These are phyloP conservation scores for Ogataea ramenticola DNA, from an alignment of 805 yeast genomes.

Conservation along the genomic window DNA sequence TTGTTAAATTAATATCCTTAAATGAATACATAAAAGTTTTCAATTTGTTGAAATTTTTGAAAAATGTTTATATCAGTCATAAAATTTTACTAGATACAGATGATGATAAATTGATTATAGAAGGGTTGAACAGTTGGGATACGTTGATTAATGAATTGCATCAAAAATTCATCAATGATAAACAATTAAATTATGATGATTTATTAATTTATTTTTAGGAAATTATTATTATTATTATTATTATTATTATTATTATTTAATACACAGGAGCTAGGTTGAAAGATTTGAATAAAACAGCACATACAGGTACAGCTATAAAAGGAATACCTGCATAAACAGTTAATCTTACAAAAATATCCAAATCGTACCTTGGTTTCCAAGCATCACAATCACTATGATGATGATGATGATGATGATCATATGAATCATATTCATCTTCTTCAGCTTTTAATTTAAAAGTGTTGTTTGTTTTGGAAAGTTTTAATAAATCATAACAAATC, in stretches of 20 bases:
- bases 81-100: background rate
- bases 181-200: background rate
- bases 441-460: background rate
- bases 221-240: background rate
- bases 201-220: background rate
- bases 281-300: constrained; percentile 6
- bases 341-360: constrained; percentile 70
- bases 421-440: too few relatives aligned
- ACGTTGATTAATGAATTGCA: background rate
- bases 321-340: constrained; percentile 81
- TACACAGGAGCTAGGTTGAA: constrained; percentile 11
- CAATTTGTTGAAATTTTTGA: background rate
- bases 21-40: background rate
- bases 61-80: background rate
- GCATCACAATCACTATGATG: constrained; percentile 32
- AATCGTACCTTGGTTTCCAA: constrained; percentile 56
- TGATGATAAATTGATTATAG: too few relatives aligned
- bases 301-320: constrained; percentile 34
- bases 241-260: background rate
- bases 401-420: background rate
- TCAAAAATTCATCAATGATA: background rate
- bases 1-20: constrained; percentile 12
- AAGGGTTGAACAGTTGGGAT: background rate
- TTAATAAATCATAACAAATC: background rate
- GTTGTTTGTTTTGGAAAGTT: background rate